Conservation (phyloP, 345 rosid genomes). For the Hibiscus syriacus region DNA sequence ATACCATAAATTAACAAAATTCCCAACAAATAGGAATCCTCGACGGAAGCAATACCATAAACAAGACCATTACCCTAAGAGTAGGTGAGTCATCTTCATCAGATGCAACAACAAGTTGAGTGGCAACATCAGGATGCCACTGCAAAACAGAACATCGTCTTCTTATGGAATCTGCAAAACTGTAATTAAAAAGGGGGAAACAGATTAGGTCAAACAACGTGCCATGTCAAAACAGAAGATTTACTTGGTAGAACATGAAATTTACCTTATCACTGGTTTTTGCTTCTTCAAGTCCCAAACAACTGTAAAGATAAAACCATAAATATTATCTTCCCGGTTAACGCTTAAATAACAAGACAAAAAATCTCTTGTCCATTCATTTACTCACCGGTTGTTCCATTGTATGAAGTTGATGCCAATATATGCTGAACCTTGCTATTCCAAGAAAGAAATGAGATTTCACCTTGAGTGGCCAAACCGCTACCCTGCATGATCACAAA, state of each 20-base stretch:
- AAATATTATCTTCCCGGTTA: neutral
- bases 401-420: slow-evolving; percentile 87
- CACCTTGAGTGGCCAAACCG: slow-evolving; percentile 94
- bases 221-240: neutral
- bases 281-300: slow-evolving; percentile 99
- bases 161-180: slow-evolving; percentile 85
- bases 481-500: slow-evolving; percentile 55
- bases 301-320: slow-evolving; percentile 39
- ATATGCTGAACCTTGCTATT: slow-evolving; percentile 91
- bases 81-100: slow-evolving; percentile 88
- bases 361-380: neutral
- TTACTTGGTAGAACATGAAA: slow-evolving; percentile 10
- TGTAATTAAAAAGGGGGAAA: slow-evolving; percentile 26
- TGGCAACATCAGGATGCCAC: slow-evolving; percentile 98
- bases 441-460: slow-evolving; percentile 95
- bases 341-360: neutral
- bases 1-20: slow-evolving; percentile 12
- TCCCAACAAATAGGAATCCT: too few species aligned
- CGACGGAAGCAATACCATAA: neutral
- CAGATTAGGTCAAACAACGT: slow-evolving; percentile 7
- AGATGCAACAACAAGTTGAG: slow-evolving; percentile 98
- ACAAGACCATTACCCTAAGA: slow-evolving; percentile 49
- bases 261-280: slow-evolving; percentile 88
- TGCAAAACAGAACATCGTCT: slow-evolving; percentile 96
- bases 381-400: slow-evolving; percentile 92